Evolutionary conservation across 2,329 filamentous ascomycete genomes (phyloP), one percentile per base, ranked within the genome.

Genomic region (Colletotrichum tofieldiae): DNA sequence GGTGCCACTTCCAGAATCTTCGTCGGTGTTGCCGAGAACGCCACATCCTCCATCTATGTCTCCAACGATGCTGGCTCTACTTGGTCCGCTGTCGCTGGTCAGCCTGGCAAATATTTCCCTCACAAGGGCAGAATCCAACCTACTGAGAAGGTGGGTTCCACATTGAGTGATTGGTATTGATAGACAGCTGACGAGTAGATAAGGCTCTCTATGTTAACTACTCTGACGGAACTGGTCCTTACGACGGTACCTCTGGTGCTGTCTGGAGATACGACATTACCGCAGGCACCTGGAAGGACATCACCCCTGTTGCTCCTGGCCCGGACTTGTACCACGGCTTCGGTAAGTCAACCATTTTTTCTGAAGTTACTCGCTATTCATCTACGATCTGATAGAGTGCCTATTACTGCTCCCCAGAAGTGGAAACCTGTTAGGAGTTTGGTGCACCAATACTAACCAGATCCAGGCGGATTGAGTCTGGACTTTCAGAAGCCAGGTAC

Each of bases 1-100:
- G 86, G 87, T 0, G 85, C 87, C 1, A 89, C 88, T 0, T 86
- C 86, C 0, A 83, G 87, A 16, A 89, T 90, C 74, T 90, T 89
- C 71, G 87, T 90, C 5, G 88, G 88, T 37, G 86, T 84, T 1
- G 87, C 87, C 0, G 87, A 89, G 75, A 88, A 86, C 67, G 81
- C 75, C 23, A 87, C 85, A 2, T 82, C 86, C 14, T 88, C 87
- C 2, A 81, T 90, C 12, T 90, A 88, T 73, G 84, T 89, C 1
- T 87, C 87, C 18, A 84, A 84, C 14, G 85, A 90, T 66, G 88
- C 87, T 1, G 88, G 88, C 3, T 79, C 81, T 43, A 89, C 86
- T 1, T 90, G 88, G 88, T 79, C 78, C 7, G 81, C 85, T 0
- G 83, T 90, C 7, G 73, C 82, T 1, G 84, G 82, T 11, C 88